Conservation (phyloP, 345 rosid species). For the Viola odorata region DNA sequence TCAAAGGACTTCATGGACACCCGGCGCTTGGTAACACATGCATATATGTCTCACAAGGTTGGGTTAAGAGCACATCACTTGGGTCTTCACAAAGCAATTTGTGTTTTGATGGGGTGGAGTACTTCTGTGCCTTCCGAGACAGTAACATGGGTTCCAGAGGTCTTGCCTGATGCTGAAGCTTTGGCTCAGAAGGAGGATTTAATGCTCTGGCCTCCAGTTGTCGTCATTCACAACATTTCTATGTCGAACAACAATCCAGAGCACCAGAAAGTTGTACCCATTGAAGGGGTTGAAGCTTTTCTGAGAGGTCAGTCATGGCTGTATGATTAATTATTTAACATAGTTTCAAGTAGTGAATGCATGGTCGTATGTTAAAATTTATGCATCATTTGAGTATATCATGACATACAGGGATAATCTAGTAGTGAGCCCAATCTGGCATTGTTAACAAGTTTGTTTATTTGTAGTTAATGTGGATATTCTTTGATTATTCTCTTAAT, state of each 20-base stretch:
- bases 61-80: constrained; percentile 46
- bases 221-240: constrained; percentile 47
- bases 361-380: not conserved
- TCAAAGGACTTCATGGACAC: constrained; percentile 51
- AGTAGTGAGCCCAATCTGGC: too few species aligned
- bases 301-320: constrained; percentile 34
- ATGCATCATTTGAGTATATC: too few species aligned
- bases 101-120: constrained; percentile 54
- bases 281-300: constrained; percentile 44
- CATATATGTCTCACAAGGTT: constrained; percentile 48
- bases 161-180: constrained; percentile 39
- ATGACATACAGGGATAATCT: not conserved
- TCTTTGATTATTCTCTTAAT: constrained; percentile 4
- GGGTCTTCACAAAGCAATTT: constrained; percentile 51
- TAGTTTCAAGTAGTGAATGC: constrained; percentile 4
- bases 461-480: not conserved
- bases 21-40: constrained; percentile 44
- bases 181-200: constrained; percentile 41
- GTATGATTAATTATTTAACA: not conserved
- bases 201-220: constrained; percentile 48
- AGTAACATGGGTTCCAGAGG: constrained; percentile 36
- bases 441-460: too few species aligned
- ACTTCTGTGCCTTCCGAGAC: constrained; percentile 32
- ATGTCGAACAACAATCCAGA: constrained; percentile 40
- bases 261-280: constrained; percentile 44